A percentile compares a stretch with the other conserved stretches of the same genome.
These are phyloP conservation scores for Wickerhamomyces ciferrii DNA, from an alignment of 805 yeast genomes.

Conservation along the genomic window DNA sequence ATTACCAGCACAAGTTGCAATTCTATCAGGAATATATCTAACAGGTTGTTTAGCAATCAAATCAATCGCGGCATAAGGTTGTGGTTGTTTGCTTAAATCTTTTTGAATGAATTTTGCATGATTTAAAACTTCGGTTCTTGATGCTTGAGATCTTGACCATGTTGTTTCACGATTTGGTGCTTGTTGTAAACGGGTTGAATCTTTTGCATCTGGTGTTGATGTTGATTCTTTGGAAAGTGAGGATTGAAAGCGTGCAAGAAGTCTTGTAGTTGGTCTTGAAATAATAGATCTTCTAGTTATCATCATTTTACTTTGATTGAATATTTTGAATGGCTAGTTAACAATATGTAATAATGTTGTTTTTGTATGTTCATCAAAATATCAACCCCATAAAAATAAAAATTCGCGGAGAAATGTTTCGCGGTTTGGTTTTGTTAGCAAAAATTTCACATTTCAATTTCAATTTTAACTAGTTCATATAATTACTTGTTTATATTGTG, in stretches of 20 bases:
- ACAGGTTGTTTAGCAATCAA: constrained; percentile 73
- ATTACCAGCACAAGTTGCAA: constrained; percentile 84
- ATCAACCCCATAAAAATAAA: too few species aligned
- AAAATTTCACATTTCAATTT: too few species aligned
- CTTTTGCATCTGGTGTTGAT: neutral
- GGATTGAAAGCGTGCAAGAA: neutral
- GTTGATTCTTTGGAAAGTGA: constrained; percentile 5
- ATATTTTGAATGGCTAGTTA: too few species aligned
- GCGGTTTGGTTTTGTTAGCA: too few species aligned
- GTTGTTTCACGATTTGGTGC: constrained; percentile 70
- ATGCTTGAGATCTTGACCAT: constrained; percentile 65
- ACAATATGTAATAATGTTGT: too few species aligned
- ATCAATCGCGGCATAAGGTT: constrained; percentile 80
- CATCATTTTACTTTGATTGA: too few species aligned
- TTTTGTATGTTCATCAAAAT: neutral
- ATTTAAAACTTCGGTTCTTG: constrained; percentile 9
- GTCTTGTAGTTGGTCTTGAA: neutral
- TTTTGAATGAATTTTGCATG: constrained; percentile 54
- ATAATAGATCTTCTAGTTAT: too few species aligned
- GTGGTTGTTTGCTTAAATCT: constrained; percentile 66
- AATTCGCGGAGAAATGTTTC: too few species aligned
- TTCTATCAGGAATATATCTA: constrained; percentile 47
- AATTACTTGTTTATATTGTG: too few species aligned
- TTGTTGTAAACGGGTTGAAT: constrained; percentile 33
- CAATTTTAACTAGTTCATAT: too few species aligned